Evolutionary conservation across 148 eudicot genomes (phyloP).

Genomic region (Rhododendron williamsianum): DNA sequence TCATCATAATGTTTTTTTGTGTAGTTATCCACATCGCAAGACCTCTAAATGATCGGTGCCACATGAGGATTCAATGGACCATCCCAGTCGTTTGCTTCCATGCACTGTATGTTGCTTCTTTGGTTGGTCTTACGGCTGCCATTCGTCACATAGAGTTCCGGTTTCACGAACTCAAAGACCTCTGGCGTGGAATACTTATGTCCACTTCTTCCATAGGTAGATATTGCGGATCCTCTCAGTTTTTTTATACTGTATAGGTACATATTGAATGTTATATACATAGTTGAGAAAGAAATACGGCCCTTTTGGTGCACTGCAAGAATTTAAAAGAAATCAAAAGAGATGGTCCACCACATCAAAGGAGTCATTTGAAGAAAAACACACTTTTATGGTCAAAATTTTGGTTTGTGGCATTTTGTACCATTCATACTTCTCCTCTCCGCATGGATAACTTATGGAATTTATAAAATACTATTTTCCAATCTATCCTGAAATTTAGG

Average conservation of each 20-base stretch:
- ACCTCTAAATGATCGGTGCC: slow-evolving; percentile 69
- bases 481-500: background rate
- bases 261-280: background rate
- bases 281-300: background rate
- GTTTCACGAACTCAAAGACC: slow-evolving; percentile 91
- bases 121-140: slow-evolving; percentile 62
- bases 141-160: slow-evolving; percentile 75
- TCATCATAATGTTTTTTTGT: slow-evolving; percentile 14
- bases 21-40: slow-evolving; percentile 60
- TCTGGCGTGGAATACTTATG: slow-evolving; percentile 76
- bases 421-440: background rate
- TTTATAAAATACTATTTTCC: background rate
- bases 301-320: background rate
- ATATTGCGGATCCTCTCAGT: background rate
- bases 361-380: background rate
- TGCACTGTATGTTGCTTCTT: slow-evolving; percentile 52
- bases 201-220: slow-evolving; percentile 67
- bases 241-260: background rate
- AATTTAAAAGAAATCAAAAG: background rate
- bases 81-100: slow-evolving; percentile 60
- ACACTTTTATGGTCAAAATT: background rate
- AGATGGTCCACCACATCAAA: background rate
- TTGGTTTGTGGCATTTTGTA: background rate
- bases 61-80: slow-evolving; percentile 62
- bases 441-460: background rate